Evolutionary conservation across 1,284 basidiomycete species (phyloP).

Genomic region (Nidula niveotomentosa): DNA sequence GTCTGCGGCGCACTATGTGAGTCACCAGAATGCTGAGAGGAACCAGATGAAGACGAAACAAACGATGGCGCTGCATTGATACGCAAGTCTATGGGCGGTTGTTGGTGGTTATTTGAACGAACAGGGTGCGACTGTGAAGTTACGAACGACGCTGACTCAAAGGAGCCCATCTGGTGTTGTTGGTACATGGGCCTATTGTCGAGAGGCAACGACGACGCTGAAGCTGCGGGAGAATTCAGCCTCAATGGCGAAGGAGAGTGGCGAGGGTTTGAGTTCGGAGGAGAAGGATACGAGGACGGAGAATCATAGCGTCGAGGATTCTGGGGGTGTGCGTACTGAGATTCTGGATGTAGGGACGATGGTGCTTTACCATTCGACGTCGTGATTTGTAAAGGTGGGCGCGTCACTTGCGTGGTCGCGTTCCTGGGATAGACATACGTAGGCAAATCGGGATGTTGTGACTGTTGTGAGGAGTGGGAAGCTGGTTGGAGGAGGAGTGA

Average conservation of each 20-base stretch:
- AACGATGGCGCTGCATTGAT: constrained; percentile 6
- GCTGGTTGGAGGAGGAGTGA: constrained; percentile 7
- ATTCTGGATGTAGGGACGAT: not conserved
- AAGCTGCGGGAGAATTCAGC: not conserved
- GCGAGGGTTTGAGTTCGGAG: constrained; percentile 4
- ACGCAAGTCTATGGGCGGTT: not conserved
- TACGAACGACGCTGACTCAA: constrained; percentile 3
- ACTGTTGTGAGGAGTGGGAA: constrained; percentile 10
- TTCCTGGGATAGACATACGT: not conserved
- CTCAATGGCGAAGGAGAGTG: not conserved
- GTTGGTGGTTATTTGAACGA: constrained; percentile 4
- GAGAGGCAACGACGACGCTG: not conserved
- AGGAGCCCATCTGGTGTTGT: not conserved
- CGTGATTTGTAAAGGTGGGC: no score
- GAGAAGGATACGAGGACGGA: not conserved
- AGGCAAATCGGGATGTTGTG: constrained; percentile 1
- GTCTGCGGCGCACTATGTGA: constrained; percentile 1
- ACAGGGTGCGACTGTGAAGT: constrained; percentile 2
- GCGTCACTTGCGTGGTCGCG: no score
- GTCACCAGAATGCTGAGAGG: constrained; percentile 7
- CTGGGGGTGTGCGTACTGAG: not conserved
- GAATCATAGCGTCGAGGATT: not conserved
- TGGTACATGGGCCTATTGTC: not conserved
- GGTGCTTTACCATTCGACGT: no score
- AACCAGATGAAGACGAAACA: constrained; percentile 14